phyloP scores from a whole-genome alignment of 2,329 filamentous ascomycete species.

The Ophiostoma triangulosporum region DNA sequence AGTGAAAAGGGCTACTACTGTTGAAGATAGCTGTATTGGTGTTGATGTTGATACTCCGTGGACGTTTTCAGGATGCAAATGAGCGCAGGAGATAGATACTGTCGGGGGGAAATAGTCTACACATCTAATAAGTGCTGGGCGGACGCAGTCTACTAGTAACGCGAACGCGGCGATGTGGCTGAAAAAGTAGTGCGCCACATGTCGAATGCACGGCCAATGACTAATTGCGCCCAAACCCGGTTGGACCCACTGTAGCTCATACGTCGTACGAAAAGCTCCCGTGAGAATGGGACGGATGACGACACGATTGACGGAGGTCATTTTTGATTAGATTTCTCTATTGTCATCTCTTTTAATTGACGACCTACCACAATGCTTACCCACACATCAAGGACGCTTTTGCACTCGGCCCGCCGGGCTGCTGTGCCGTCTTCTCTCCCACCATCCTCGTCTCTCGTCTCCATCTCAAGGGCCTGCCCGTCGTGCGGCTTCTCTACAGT shows the following conservation, averaged over 20 bases:
- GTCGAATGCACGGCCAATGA: background rate
- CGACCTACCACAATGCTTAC: background rate
- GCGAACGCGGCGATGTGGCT: conserved; percentile 1
- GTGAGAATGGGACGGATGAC: background rate
- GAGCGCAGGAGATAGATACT: too few species aligned
- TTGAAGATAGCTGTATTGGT: background rate
- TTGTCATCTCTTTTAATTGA: background rate
- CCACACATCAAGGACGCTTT: background rate
- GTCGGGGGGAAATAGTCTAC: too few species aligned
- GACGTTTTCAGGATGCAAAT: too few species aligned
- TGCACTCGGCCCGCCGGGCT: conserved; percentile 1
- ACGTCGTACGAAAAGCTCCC: background rate
- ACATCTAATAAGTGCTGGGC: too few species aligned
- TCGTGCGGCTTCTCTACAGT: conserved; percentile 10
- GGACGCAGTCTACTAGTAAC: background rate
- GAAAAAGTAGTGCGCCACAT: background rate
- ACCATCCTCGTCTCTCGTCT: background rate
- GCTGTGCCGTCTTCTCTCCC: background rate
- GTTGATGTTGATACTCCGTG: too few species aligned
- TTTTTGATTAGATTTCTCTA: background rate
- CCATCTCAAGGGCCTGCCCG: conserved; percentile 5
- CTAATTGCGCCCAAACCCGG: background rate
- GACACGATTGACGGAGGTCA: background rate
- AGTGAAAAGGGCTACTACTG: too few species aligned
- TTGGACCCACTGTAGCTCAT: background rate